Evolutionary conservation across 768 basidiomycete genomes (phyloP).

Genomic region (Mycena belliarum): DNA sequence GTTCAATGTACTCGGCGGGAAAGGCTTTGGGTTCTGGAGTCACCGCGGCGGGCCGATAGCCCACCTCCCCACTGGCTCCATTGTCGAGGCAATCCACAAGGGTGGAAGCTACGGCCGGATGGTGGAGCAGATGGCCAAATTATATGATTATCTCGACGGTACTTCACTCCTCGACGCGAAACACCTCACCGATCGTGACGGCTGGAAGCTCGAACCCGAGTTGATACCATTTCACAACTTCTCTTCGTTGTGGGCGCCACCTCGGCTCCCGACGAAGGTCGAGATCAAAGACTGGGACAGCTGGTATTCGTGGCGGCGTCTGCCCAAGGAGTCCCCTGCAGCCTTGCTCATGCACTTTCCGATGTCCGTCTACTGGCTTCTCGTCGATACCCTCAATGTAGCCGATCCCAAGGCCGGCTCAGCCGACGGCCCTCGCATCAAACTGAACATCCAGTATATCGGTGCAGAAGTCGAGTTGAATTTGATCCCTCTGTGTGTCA

Average conservation of each 20-base stretch:
- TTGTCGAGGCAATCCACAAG: not conserved
- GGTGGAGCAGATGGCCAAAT: conserved; percentile 5
- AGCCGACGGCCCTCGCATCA: conserved; percentile 26
- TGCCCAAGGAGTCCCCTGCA: conserved; percentile 42
- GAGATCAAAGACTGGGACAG: conserved; percentile 37
- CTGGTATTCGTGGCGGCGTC: conserved; percentile 43
- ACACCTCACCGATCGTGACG: conserved; percentile 30
- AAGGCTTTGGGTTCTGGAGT: conserved; percentile 42
- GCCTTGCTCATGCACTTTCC: conserved; percentile 42
- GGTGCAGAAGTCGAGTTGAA: conserved; percentile 46
- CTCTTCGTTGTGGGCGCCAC: conserved; percentile 24
- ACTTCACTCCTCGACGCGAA: conserved; percentile 30
- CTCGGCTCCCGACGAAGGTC: conserved; percentile 28
- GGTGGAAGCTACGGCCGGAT: not conserved
- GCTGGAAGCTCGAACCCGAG: conserved; percentile 35
- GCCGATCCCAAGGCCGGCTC: conserved; percentile 19
- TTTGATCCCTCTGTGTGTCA: conserved; percentile 42
- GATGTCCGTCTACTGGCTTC: conserved; percentile 38
- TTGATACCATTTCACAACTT: conserved; percentile 28
- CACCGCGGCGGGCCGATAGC: conserved; percentile 34
- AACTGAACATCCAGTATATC: conserved; percentile 37
- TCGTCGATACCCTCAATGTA: conserved; percentile 33
- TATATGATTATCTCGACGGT: conserved; percentile 34
- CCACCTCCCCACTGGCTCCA: conserved; percentile 26
- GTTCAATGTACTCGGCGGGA: conserved; percentile 36